Evolutionary conservation across 1,284 basidiomycete genomes (phyloP).

Genomic region (Mrakiaceae sp.): DNA sequence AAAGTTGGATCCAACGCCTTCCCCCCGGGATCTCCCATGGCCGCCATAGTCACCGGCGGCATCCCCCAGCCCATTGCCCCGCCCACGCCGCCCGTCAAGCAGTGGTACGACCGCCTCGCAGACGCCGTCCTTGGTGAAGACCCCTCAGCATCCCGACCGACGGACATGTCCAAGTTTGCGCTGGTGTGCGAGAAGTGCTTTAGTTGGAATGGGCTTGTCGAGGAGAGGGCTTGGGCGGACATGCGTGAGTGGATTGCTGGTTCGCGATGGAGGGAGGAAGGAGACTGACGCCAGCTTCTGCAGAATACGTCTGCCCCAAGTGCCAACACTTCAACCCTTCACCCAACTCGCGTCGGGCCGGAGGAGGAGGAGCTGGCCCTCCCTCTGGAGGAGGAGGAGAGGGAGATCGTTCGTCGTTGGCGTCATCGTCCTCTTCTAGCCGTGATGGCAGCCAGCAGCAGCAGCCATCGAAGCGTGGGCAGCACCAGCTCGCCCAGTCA

Average conservation of each 20-base stretch:
- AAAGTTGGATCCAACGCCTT: too few relatives aligned
- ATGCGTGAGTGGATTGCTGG: slow-evolving; percentile 54
- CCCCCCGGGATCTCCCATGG: too few relatives aligned
- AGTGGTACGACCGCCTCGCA: slow-evolving; percentile 79
- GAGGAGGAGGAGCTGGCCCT: neutral
- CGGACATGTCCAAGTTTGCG: slow-evolving; percentile 57
- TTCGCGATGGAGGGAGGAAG: slow-evolving; percentile 8
- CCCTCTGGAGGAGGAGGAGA: slow-evolving; percentile 11
- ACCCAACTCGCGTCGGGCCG: neutral
- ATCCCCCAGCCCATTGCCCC: slow-evolving; percentile 32
- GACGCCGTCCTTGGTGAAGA: slow-evolving; percentile 74
- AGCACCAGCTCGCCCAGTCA: too few relatives aligned
- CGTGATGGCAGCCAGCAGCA: too few relatives aligned
- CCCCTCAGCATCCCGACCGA: slow-evolving; percentile 29
- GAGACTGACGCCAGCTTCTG: neutral
- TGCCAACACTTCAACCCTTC: slow-evolving; percentile 5
- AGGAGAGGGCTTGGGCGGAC: slow-evolving; percentile 77
- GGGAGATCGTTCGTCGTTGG: slow-evolving; percentile 28
- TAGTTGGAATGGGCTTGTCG: slow-evolving; percentile 85
- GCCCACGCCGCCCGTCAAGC: slow-evolving; percentile 53
- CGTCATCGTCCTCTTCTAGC: too few relatives aligned
- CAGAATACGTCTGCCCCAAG: slow-evolving; percentile 35
- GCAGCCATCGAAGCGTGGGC: too few relatives aligned
- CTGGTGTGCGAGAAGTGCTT: slow-evolving; percentile 91
- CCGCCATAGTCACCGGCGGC: too few relatives aligned